phyloP scores from a whole-genome alignment of 2,329 filamentous ascomycete species.

The Boeremia lycopersici region DNA sequence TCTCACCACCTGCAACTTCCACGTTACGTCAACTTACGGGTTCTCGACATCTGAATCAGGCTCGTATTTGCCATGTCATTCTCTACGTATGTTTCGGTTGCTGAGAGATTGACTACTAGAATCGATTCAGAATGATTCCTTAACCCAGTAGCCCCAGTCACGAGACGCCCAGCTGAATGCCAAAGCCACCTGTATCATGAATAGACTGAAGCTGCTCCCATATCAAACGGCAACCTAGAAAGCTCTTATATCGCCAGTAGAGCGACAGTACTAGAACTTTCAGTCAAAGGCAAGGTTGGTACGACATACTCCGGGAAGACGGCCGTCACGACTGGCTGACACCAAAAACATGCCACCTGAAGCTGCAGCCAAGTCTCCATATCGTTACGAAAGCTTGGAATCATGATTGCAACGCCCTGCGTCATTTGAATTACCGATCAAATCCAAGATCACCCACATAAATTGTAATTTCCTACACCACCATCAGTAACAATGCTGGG shows the following conservation, averaged over 20 bases:
- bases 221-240: too few relatives aligned
- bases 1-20: slow-evolving; percentile 6
- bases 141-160: not conserved
- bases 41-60: not conserved
- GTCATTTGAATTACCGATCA: slow-evolving; percentile 16
- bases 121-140: not conserved
- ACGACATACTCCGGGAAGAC: not conserved
- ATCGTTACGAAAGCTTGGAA: not conserved
- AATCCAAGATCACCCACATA: slow-evolving; percentile 2
- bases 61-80: not conserved
- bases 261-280: too few relatives aligned
- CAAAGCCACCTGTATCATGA: too few relatives aligned
- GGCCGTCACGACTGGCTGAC: not conserved
- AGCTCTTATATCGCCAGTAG: too few relatives aligned
- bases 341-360: not conserved
- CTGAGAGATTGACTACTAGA: not conserved
- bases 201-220: too few relatives aligned
- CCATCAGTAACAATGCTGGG: slow-evolving; percentile 11
- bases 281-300: not conserved
- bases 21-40: not conserved
- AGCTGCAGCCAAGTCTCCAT: not conserved
- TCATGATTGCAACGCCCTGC: not conserved
- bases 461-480: slow-evolving; percentile 8
- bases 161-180: too few relatives aligned
- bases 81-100: not conserved